Base-by-base conservation (phyloP, 2,329 filamentous ascomycete genomes). In the Penicillium sclerotigenum region DNA sequence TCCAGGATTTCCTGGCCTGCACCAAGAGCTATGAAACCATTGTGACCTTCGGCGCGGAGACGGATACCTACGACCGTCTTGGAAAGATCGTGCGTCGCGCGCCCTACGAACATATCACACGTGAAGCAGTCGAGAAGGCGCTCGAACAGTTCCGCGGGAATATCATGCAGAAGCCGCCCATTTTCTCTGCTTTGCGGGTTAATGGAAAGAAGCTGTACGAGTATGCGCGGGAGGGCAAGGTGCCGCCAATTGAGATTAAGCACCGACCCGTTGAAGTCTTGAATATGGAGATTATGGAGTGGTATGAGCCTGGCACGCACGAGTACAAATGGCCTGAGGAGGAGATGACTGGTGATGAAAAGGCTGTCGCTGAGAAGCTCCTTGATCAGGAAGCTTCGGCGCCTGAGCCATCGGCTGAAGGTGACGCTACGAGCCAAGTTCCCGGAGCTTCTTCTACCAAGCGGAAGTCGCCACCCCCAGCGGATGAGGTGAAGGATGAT, bases 151-250 rank as follows among this genome's bases (percentile, higher is more conserved):
- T 96, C 73, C 82, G 87, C 37, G 94, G 94, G 16, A 88, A 88
- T 65, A 91, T 91, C 67, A 87, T 89, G 78, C 94, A 99, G 78
- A 87, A 90, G 64, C 94, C 94, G 36, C 93, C 93, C 6, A 84
- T 99, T 20, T 99, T 92, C 75, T 96, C 91, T 29, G 94, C 94
- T 10, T 80, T 97, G 59, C 92, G 93, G 73, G 90, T 97, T 73
- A 85, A 97, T 64, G 94, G 94, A 2, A 97, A 97, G 79, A 89
- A 90, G 33, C 81, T 97, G 47, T 99, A 99, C 72, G 92, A 99
- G 75, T 97, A 97, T 74, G 94, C 94, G 20, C 83, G 94, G 47
- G 90, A 92, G 71, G 94, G 94, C 16, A 91, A 88, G 68, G 85
- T 90, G 34, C 87, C 96, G 16, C 94, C 94, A 0, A 81, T 88